Evolutionary conservation across 78 protist genomes (phyloP), one percentile per base, ranked within the genome.

Genomic region (Polysphondylium violaceum): DNA sequence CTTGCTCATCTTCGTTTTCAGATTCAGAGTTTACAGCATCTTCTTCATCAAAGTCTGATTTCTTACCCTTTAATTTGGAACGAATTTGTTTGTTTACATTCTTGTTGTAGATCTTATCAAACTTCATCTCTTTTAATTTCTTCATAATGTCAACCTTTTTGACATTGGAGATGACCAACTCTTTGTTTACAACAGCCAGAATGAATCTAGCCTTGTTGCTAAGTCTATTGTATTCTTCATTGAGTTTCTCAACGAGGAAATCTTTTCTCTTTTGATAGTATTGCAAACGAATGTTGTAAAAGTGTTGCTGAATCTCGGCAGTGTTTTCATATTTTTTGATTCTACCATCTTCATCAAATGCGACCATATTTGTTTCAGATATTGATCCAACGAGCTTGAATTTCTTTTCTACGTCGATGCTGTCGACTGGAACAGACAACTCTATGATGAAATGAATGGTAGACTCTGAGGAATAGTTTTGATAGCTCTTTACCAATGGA

Each of bases 121-220:
- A 95, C 25, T 86, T 64, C 87, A 56, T 25, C 16, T 43, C 74
- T 25, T 23, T 35, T 9, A 97, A 87, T 58, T 87, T 93, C 17
- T 81, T 56, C 35, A 97, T 9, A 31, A 97, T 1, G 21, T 94
- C 97, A 11, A 11, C 38, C 58, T 74, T 72, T 77, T 83, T 74
- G 27, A 88, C 69, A 38, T 94, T 94, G 40, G 33, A n/a, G 64
- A 97, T 67, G 21, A 53, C 55, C 19, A 97, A 36, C 38, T 69
- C 86, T 36, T 95, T 96, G 19, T 25, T 65, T 74, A 94, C 50
- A 17, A 97, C 98, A 35, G 73, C 88, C 7, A 25, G 61, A 33
- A 97, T 93, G 75, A 97, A 97, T 23, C 97, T 88, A 41, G 95
- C 97, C 59, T 78, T 90, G 93, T 95, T 96, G 55, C 81, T 68